Base-by-base conservation (phyloP, 345 rosid genomes). In the Hibiscus mutabilis region DNA sequence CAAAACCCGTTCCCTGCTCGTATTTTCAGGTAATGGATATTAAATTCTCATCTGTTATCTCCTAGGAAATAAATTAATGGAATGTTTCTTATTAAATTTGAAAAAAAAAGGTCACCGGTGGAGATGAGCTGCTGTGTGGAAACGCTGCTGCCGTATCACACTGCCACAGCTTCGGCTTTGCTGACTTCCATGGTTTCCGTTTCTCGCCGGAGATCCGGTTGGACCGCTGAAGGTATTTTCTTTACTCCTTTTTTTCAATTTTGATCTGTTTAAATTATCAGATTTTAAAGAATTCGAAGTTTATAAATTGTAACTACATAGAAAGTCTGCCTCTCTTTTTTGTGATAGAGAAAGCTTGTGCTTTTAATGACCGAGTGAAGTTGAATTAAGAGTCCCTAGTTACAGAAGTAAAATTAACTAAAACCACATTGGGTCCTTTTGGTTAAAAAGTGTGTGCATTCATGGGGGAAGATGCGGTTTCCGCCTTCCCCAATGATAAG, bases 161-260 rank as follows among this genome's bases (percentile, higher is more conserved):
- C 93, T 3, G 97, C 86, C 59, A 91, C 92, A 21, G 92, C 98
- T 52, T 87, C 96, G 1, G 89, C 98, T 6, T 82, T 93, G 82
- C 89, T 93, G 65, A 91, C 86, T 80, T 91, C 97, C 27, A 89
- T 82, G 98, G 88, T 91, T 10, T 86, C 96, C 5, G 87, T 79
- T 35, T 88, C 98, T 71, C 79, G 78, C 49, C 81, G 84, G 53
- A 75, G 84, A 78, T 83, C 75, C 62, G 73, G 84, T 42, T 91
- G 92, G 94, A 87, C 83, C 2, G 62, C 79, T 33, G 89, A 88
- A 83, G 95, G 98, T 91, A 82, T 42, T 33, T 69, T n/a, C 31
- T 47, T 6, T 47, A 12, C 9, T 3, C 6, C 37, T 6, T n/a
- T 19, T 57, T 7, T 59, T 51, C 68, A 12, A 9, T 13, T 49